A percentile compares a stretch with the other conserved stretches of the same genome.
Conservation (phyloP, 2,329 filamentous ascomycete genomes). For the Fusarium sp. region DNA sequence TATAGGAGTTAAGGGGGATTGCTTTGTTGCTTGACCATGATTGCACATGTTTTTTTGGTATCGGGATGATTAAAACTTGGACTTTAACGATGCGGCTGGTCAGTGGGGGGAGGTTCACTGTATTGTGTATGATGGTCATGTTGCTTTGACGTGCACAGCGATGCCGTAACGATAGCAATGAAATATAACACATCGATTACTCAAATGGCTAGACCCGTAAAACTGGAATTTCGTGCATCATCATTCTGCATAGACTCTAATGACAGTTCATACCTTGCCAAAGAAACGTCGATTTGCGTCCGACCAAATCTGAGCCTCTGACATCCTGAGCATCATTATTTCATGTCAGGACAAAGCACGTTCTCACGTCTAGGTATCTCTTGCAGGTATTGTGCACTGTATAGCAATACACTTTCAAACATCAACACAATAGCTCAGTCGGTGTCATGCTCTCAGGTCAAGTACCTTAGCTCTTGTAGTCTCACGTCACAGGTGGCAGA, state of each 20-base stretch:
- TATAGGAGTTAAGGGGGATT: constrained; percentile 44
- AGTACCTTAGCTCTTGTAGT: constrained; percentile 53
- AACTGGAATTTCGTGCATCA: not conserved
- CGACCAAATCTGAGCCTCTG: too few relatives aligned
- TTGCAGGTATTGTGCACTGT: constrained; percentile 16
- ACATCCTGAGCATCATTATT: too few relatives aligned
- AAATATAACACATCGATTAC: constrained; percentile 31
- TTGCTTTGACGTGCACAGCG: constrained; percentile 45
- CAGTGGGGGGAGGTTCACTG: constrained; percentile 21
- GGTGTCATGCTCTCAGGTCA: constrained; percentile 52
- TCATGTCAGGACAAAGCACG: too few relatives aligned
- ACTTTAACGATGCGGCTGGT: constrained; percentile 22
- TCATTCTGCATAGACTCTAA: too few relatives aligned
- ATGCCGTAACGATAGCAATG: constrained; percentile 51
- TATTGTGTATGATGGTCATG: constrained; percentile 41
- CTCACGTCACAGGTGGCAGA: constrained; percentile 52
- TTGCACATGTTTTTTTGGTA: constrained; percentile 29
- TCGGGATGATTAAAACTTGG: constrained; percentile 26
- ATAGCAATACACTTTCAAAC: constrained; percentile 30
- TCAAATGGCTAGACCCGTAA: too few relatives aligned
- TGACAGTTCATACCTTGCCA: too few relatives aligned
- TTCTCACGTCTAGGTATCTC: not conserved
- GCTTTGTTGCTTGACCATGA: constrained; percentile 25
- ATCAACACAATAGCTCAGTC: constrained; percentile 20
- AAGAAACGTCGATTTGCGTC: too few relatives aligned